phyloP scores from a whole-genome alignment of 768 basidiomycete species.

The Calvatia gigantea region DNA sequence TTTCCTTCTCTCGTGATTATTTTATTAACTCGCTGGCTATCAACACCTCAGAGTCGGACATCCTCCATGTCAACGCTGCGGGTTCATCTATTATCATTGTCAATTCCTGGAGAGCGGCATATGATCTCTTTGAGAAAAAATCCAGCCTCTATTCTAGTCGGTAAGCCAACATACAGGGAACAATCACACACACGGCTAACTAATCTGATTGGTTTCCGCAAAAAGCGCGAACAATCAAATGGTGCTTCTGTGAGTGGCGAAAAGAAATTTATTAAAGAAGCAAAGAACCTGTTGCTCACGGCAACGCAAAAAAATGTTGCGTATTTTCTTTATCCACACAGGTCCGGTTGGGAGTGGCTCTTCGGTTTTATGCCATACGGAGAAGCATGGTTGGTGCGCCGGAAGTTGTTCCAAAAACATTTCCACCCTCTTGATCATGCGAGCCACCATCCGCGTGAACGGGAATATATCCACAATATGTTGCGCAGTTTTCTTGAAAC shows the following conservation, averaged over 20 bases:
- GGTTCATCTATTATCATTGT: slow-evolving; percentile 23
- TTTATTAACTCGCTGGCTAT: not conserved
- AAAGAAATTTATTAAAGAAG: not conserved
- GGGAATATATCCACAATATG: slow-evolving; percentile 38
- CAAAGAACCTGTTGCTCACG: not conserved
- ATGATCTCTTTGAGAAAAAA: slow-evolving; percentile 37
- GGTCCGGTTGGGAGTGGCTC: slow-evolving; percentile 15
- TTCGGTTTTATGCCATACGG: slow-evolving; percentile 19
- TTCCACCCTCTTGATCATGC: slow-evolving; percentile 38
- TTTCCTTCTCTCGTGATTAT: not conserved
- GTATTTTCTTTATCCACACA: not conserved
- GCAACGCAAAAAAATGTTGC: not conserved
- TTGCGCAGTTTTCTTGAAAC: slow-evolving; percentile 36
- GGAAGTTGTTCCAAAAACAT: slow-evolving; percentile 40
- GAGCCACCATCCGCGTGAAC: slow-evolving; percentile 42
- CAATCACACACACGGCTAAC: not conserved
- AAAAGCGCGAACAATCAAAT: slow-evolving; percentile 8
- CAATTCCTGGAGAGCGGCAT: slow-evolving; percentile 29
- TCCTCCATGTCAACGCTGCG: slow-evolving; percentile 21
- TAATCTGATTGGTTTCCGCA: not conserved
- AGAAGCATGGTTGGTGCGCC: slow-evolving; percentile 17
- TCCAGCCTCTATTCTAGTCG: slow-evolving; percentile 34
- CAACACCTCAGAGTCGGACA: slow-evolving; percentile 21
- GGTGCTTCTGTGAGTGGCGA: slow-evolving; percentile 10
- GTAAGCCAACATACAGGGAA: slow-evolving; percentile 1